Evolutionary conservation across 495 filamentous ascomycete genomes (phyloP), one percentile per base, ranked within the genome.

Genomic region (Neurospora sublineolata): DNA sequence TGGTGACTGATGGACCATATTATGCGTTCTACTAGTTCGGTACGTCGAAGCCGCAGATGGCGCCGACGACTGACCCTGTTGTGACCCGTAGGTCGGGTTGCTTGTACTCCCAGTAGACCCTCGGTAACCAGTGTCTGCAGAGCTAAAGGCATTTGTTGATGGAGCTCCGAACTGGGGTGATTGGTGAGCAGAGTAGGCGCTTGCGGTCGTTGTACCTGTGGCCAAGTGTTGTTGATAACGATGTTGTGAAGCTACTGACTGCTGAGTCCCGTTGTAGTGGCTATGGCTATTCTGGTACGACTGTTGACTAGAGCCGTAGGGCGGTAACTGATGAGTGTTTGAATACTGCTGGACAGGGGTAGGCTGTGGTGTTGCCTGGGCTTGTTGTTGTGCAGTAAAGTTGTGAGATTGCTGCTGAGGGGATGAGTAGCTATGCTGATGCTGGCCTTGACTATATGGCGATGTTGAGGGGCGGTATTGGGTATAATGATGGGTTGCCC

Each of bases 121-220:
- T 40, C 83, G 79, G 71, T 84, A 85, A 68, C 73, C 80, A 39
- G 69, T 75, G 41, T 84, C 79, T n/a, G 77, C 70, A 36, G 80
- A 69, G 69, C 75, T 78, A 33, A 84, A 79, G 41, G 72, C 77
- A 40, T 74, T 81, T 71, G 75, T 83, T 12, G 79, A 76, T 44
- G 82, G 77, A 8, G 81, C 58, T n/a, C 78, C 75, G 68, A 84
- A 85, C 44, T 84, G 83, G 16, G 82, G 79, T 37, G 83, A 81
- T 58, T 83, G 83, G 23, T 80, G 77, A 8, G 83, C 76, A 42
- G 79, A 75, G 40, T 83, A 83, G 16, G 82, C 77, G 46, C 78
- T 72, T 37, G 78, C 77, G 18, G 73, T 77, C 27, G 81, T 72
- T 37, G 82, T 79, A 20, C 76, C 78, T 9, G 79, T 80, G 44